Conservation (phyloP, 345 rosid genomes). For the Acer negundo region DNA sequence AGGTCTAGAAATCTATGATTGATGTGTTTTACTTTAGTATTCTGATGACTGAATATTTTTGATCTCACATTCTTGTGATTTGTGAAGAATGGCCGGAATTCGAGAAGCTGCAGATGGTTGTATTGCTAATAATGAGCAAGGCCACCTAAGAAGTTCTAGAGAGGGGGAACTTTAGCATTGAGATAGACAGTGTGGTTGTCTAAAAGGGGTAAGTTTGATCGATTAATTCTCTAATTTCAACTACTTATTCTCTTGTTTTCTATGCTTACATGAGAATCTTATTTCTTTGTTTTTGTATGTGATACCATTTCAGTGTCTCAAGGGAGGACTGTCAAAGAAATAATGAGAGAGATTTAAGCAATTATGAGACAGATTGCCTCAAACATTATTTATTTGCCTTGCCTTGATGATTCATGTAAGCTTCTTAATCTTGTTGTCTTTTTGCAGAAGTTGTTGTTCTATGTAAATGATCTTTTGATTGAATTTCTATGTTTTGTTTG, state of each 20-base stretch:
- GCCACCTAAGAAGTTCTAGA: constrained; percentile 77
- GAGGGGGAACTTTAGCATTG: constrained; percentile 94
- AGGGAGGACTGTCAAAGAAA: too few species aligned
- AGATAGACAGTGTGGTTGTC: constrained; percentile 78
- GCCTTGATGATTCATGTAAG: constrained; percentile 84
- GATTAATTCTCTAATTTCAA: too few species aligned
- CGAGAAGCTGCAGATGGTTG: constrained; percentile 87
- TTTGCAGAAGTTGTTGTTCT: background rate
- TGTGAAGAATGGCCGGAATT: constrained; percentile 86
- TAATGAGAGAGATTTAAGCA: constrained; percentile 96
- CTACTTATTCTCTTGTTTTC: background rate
- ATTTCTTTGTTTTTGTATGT: constrained; percentile 8
- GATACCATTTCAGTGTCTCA: constrained; percentile 54
- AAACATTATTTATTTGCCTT: constrained; percentile 91
- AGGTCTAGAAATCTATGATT: background rate
- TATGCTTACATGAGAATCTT: background rate
- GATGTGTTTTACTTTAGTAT: background rate
- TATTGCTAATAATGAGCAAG: constrained; percentile 87
- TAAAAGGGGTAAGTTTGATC: constrained; percentile 65
- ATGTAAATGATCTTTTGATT: background rate
- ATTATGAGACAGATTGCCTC: constrained; percentile 96
- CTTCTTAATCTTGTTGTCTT: background rate
- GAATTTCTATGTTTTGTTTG: background rate
- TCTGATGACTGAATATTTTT: constrained; percentile 18
- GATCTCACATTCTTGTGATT: constrained; percentile 18